Percentiles rank a stretch among this genome's conserved stretches.
Conservation (phyloP, 805 yeast species). For the Teunomyces pallodes region DNA sequence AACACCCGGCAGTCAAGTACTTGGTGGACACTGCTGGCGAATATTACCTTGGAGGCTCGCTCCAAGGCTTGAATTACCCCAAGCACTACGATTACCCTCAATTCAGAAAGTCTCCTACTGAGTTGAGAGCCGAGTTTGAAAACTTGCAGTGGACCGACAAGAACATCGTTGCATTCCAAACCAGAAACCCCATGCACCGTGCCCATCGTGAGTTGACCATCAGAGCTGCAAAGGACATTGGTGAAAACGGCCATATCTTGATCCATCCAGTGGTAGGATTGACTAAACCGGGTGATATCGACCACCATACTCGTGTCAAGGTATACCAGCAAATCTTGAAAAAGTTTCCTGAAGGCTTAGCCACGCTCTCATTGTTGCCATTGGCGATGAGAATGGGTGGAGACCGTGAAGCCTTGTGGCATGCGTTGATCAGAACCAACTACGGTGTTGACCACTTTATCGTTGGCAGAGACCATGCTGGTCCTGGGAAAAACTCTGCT, state of each 20-base stretch:
- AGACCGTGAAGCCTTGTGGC: slow-evolving; percentile 98
- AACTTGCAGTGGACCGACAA: slow-evolving; percentile 76
- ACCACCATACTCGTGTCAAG: slow-evolving; percentile 94
- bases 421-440: slow-evolving; percentile 92
- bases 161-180: slow-evolving; percentile 90
- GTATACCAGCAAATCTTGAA: slow-evolving; percentile 90
- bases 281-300: slow-evolving; percentile 97
- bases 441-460: slow-evolving; percentile 96
- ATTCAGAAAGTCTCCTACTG: slow-evolving; percentile 85
- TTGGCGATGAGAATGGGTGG: slow-evolving; percentile 99
- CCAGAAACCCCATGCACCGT: slow-evolving; percentile 98
- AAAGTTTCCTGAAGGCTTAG: slow-evolving; percentile 93
- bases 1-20: slow-evolving; percentile 88
- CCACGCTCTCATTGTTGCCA: slow-evolving; percentile 82
- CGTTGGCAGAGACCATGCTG: slow-evolving; percentile 98
- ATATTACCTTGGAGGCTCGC: slow-evolving; percentile 80
- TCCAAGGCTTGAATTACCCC: slow-evolving; percentile 82
- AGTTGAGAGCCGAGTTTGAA: slow-evolving; percentile 79
- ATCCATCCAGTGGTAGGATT: slow-evolving; percentile 97
- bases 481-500: slow-evolving; percentile 84
- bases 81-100: slow-evolving; percentile 88
- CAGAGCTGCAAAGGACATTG: slow-evolving; percentile 91
- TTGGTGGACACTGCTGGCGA: slow-evolving; percentile 74
- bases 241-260: slow-evolving; percentile 70
- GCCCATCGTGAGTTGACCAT: slow-evolving; percentile 96